phyloP scores from a whole-genome alignment of 306 rosid genomes.

The Vigna angularis region DNA sequence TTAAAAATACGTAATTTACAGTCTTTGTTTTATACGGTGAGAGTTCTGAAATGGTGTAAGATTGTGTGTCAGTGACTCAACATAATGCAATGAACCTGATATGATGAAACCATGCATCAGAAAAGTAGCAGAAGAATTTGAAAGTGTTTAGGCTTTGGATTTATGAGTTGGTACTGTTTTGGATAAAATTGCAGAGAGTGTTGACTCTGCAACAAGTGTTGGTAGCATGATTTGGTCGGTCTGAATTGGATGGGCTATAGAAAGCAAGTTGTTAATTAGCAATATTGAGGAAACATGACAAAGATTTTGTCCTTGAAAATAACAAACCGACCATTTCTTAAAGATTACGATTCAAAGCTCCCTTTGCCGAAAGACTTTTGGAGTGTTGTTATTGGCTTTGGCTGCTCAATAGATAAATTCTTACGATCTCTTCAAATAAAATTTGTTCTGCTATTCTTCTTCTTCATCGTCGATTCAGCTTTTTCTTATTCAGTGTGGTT shows the following conservation, averaged over 20 bases:
- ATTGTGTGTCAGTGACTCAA: neutral
- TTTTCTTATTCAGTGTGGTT: no score
- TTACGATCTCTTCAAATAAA: neutral
- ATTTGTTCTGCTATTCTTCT: neutral
- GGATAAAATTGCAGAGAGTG: conserved; percentile 35
- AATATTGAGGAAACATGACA: neutral
- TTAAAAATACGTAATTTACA: no score
- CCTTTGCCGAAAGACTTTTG: neutral
- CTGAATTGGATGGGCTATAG: neutral
- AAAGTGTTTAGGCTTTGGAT: conserved; percentile 12
- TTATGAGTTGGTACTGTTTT: neutral
- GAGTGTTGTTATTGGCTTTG: neutral
- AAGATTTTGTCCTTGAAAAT: conserved; percentile 16
- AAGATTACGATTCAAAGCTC: neutral
- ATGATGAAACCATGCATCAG: neutral
- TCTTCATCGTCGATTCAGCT: no score
- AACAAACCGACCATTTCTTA: conserved; percentile 15
- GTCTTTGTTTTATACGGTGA: neutral
- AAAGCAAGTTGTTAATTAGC: neutral
- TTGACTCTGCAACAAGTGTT: neutral
- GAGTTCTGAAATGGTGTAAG: neutral
- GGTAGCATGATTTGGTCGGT: conserved; percentile 25
- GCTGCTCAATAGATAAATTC: neutral
- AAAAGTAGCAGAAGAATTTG: conserved; percentile 23
- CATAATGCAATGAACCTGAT: conserved; percentile 30